Evolutionary conservation across 257 asterid species (phyloP).

Genomic region (Penstemon davidsonii): DNA sequence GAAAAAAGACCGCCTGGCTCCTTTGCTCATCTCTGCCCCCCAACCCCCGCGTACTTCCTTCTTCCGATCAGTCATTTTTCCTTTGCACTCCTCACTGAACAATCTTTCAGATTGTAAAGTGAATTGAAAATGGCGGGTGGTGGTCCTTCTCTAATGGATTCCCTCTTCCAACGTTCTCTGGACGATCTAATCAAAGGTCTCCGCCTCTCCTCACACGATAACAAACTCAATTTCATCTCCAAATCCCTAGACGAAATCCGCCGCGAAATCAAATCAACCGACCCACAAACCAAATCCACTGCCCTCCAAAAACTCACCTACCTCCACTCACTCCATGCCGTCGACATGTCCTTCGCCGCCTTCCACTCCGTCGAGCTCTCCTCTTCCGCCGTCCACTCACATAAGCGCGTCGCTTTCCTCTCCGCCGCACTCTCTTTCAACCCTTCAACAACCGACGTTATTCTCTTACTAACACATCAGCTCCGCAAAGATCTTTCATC

Average conservation of each 20-base stretch:
- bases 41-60: too few species aligned
- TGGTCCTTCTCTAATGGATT: conserved; percentile 70
- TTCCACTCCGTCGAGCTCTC: conserved; percentile 87
- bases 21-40: too few species aligned
- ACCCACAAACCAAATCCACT: conserved; percentile 62
- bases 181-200: conserved; percentile 78
- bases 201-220: conserved; percentile 51
- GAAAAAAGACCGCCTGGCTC: too few species aligned
- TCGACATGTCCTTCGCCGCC: conserved; percentile 83
- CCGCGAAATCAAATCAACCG: conserved; percentile 86
- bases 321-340: conserved; percentile 76
- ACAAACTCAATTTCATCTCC: conserved; percentile 53
- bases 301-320: conserved; percentile 82
- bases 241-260: conserved; percentile 80
- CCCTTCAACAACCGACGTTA: conserved; percentile 74
- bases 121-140: conserved; percentile 40
- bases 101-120: too few species aligned
- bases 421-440: conserved; percentile 76
- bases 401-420: conserved; percentile 72
- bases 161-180: conserved; percentile 79
- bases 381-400: conserved; percentile 56
- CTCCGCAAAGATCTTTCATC: conserved; percentile 86
- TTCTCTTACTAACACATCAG: conserved; percentile 92
- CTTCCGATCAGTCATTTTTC: too few species aligned
- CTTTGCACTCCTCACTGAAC: too few species aligned